Conservation (phyloP, 2,329 filamentous ascomycete genomes). For the Cladosporium cucumerinum region DNA sequence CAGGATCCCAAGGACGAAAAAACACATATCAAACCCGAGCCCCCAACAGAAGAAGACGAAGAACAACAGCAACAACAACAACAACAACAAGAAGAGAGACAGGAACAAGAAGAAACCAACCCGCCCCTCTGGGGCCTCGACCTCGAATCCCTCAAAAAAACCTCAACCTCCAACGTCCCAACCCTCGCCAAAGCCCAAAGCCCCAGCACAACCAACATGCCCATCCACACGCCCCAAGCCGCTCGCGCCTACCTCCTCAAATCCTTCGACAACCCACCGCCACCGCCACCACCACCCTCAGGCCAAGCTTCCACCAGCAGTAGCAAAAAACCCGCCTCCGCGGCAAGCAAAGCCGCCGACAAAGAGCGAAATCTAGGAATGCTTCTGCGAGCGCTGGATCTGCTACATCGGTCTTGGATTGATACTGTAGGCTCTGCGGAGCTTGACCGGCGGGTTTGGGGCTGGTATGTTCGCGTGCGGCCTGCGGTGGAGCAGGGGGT, state of each 20-base stretch:
- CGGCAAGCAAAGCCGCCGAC: constrained; percentile 53
- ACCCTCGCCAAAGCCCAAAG: constrained; percentile 24
- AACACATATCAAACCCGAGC: neutral
- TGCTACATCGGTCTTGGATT: constrained; percentile 72
- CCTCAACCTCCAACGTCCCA: constrained; percentile 32
- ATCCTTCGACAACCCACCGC: constrained; percentile 54
- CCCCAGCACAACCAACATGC: constrained; percentile 51
- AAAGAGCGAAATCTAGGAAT: constrained; percentile 67
- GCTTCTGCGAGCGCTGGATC: constrained; percentile 66
- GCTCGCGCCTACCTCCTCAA: constrained; percentile 59
- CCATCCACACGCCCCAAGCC: constrained; percentile 70
- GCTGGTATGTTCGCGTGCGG: constrained; percentile 74
- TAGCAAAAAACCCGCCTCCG: constrained; percentile 55
- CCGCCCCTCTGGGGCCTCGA: constrained; percentile 59
- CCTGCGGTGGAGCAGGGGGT: constrained; percentile 72
- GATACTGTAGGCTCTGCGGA: constrained; percentile 60
- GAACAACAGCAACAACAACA: neutral
- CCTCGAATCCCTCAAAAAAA: constrained; percentile 52
- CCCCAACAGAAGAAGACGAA: neutral
- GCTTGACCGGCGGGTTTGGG: constrained; percentile 73
- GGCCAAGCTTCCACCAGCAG: neutral
- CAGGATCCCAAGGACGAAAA: neutral
- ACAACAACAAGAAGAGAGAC: neutral
- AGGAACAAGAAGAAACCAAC: constrained; percentile 17
- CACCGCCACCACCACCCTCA: constrained; percentile 19